Evolutionary conservation across 768 basidiomycete genomes (phyloP).

Genomic region (Mrakia blollopis): DNA sequence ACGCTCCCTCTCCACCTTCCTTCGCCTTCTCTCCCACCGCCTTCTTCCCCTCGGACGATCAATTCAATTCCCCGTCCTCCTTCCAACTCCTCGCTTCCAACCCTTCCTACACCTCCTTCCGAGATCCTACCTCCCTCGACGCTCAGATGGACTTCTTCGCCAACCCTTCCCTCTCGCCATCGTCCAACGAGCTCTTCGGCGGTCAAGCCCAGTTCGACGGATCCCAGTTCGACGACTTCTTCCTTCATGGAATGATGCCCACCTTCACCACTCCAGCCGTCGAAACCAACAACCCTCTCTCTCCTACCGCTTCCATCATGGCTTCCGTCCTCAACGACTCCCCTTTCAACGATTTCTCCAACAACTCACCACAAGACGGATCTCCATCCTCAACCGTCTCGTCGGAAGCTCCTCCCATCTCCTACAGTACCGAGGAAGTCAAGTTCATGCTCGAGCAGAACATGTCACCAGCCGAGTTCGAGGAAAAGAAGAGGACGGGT

Average conservation of each 20-base stretch:
- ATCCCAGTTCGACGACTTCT: constrained; percentile 27
- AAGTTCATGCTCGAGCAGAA: neutral
- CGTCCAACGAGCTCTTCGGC: constrained; percentile 26
- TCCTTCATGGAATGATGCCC: constrained; percentile 2
- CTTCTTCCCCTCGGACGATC: constrained; percentile 28
- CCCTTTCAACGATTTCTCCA: neutral
- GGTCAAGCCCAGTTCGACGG: constrained; percentile 19
- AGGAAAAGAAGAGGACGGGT: neutral
- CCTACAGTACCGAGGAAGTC: neutral
- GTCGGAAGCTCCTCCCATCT: neutral
- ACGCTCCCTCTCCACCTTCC: constrained; percentile 19
- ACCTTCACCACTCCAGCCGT: neutral
- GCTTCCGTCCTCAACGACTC: constrained; percentile 9
- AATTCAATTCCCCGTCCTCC: constrained; percentile 43
- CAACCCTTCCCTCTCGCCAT: constrained; percentile 2
- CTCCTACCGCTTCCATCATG: neutral
- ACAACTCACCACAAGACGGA: neutral
- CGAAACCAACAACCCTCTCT: neutral
- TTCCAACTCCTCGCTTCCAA: constrained; percentile 79
- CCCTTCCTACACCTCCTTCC: constrained; percentile 78
- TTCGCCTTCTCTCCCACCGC: constrained; percentile 33
- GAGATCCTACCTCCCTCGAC: constrained; percentile 36
- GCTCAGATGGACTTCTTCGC: constrained; percentile 15
- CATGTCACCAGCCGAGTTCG: neutral
- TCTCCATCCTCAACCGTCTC: neutral